Conservation (phyloP, 2,329 filamentous ascomycete species). For the Fusarium succisae region DNA sequence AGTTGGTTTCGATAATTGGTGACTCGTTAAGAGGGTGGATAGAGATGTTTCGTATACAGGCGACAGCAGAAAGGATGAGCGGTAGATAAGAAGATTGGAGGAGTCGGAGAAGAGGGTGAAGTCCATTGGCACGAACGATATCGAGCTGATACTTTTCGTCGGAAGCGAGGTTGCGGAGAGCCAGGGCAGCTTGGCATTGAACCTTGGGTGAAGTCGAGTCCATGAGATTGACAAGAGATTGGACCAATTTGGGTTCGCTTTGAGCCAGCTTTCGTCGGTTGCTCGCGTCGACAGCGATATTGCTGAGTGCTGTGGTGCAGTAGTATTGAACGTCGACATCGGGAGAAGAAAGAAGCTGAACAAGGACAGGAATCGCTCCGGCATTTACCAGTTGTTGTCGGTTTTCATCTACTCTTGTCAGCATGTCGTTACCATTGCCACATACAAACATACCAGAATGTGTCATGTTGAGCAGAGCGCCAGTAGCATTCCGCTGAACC, state of each 20-base stretch:
- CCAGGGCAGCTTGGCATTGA: conserved; percentile 95
- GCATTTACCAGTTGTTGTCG: conserved; percentile 96
- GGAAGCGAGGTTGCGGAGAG: conserved; percentile 92
- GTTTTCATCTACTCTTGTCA: conserved; percentile 79
- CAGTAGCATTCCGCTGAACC: conserved; percentile 96
- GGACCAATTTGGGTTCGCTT: conserved; percentile 89
- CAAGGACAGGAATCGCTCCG: conserved; percentile 96
- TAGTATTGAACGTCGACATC: conserved; percentile 99
- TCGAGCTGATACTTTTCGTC: conserved; percentile 99
- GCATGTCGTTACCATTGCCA: not conserved
- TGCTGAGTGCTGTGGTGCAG: conserved; percentile 97
- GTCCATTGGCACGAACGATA: conserved; percentile 88
- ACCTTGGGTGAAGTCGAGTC: conserved; percentile 97
- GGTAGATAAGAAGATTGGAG: conserved; percentile 96
- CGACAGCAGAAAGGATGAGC: conserved; percentile 94
- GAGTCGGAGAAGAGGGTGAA: conserved; percentile 85
- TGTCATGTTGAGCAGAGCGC: conserved; percentile 97
- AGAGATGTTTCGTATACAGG: conserved; percentile 98
- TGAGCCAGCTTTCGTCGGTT: conserved; percentile 93
- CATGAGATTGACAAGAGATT: conserved; percentile 95
- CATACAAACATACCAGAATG: conserved; percentile 78
- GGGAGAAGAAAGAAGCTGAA: conserved; percentile 89
- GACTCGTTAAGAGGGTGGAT: conserved; percentile 98
- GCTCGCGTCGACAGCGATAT: conserved; percentile 93
- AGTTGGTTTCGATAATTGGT: conserved; percentile 97